A percentile compares a stretch with the other conserved stretches of the same genome.
These are phyloP conservation scores for Ustilago trichophora DNA, from an alignment of 1,284 basidiomycete species.

Conservation along the genomic window DNA sequence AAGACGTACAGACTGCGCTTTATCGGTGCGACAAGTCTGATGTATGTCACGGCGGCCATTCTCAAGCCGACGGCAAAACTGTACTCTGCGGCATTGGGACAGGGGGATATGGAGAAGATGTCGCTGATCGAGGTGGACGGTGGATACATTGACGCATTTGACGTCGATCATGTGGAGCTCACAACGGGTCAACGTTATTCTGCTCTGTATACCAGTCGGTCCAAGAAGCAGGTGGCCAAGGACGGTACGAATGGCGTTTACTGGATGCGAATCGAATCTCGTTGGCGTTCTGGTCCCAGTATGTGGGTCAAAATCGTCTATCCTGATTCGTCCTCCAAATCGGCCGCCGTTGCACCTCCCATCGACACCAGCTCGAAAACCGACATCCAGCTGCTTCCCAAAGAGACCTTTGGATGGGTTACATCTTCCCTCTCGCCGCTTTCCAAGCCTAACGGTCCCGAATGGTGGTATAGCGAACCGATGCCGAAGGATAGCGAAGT, in stretches of 20 bases:
- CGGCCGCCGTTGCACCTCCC: neutral
- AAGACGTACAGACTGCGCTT: conserved; percentile 45
- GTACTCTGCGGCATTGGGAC: neutral
- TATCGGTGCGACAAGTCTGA: conserved; percentile 33
- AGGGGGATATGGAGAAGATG: conserved; percentile 14
- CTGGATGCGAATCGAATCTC: conserved; percentile 44
- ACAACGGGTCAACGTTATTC: conserved; percentile 56
- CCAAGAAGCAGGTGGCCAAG: conserved; percentile 10
- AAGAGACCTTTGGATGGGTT: conserved; percentile 46
- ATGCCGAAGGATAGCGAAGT: conserved; percentile 40
- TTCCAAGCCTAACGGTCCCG: neutral
- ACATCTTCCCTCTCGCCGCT: conserved; percentile 16
- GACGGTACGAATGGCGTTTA: conserved; percentile 43
- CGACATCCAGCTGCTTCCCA: conserved; percentile 15
- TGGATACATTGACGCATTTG: conserved; percentile 29
- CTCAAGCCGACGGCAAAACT: conserved; percentile 11
- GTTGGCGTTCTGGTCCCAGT: conserved; percentile 35
- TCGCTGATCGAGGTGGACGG: conserved; percentile 58
- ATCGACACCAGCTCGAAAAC: neutral
- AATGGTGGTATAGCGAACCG: conserved; percentile 7
- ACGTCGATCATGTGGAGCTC: conserved; percentile 40
- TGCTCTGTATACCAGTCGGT: conserved; percentile 28
- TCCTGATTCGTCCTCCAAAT: neutral
- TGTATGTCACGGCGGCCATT: conserved; percentile 33
- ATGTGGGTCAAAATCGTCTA: conserved; percentile 43